phyloP scores from a whole-genome alignment of 177 flowering plant genomes.

The Vitis hybrid region DNA sequence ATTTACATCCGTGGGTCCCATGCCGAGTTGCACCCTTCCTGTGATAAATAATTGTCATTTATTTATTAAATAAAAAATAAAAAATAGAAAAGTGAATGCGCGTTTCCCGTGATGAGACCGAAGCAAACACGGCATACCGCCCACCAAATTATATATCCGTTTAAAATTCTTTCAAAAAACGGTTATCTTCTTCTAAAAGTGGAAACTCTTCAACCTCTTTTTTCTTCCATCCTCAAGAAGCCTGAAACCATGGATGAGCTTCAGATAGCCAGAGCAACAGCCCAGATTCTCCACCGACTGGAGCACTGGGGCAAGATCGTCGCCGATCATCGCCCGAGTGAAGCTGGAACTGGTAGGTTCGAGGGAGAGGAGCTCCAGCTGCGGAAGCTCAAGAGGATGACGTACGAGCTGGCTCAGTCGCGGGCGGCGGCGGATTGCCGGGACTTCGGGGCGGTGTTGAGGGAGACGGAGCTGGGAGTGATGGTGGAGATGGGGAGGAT shows the following conservation, averaged over 20 bases:
- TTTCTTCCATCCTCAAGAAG: neutral
- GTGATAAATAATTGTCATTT: too few species aligned
- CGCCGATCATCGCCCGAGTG: neutral
- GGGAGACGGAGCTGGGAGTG: neutral
- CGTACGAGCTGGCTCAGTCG: neutral
- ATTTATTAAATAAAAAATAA: too few species aligned
- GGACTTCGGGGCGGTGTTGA: neutral
- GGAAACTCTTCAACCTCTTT: neutral
- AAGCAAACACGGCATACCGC: too few species aligned
- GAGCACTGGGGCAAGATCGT: neutral
- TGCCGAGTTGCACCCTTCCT: too few species aligned
- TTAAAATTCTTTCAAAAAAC: too few species aligned
- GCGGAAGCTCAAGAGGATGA: neutral
- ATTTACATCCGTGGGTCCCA: too few species aligned
- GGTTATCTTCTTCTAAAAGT: too few species aligned
- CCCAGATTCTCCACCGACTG: neutral
- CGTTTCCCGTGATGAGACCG: too few species aligned
- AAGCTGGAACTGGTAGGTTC: neutral
- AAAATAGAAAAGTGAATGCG: too few species aligned
- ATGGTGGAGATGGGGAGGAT: neutral
- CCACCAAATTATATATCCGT: too few species aligned
- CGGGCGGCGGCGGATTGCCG: neutral
- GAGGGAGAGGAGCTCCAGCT: neutral
- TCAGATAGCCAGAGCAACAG: neutral
- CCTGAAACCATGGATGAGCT: neutral